Percentiles rank a stretch among this genome's conserved stretches.
Conservation (phyloP, 2,329 filamentous ascomycete genomes). For the Alternaria viburni region DNA sequence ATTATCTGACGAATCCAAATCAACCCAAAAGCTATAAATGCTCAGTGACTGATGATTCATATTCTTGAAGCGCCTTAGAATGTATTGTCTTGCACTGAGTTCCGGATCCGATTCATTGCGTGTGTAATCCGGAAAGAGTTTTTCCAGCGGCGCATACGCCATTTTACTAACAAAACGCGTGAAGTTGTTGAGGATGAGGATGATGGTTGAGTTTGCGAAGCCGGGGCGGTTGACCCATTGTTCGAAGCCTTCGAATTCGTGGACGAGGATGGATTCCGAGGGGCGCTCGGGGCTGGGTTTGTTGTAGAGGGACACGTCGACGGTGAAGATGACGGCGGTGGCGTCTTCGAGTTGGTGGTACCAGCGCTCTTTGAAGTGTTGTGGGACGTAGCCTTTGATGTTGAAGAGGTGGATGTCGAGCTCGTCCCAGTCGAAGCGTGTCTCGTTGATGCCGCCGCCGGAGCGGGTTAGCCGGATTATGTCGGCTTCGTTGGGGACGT, state of each 20-base stretch:
- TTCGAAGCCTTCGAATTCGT: conserved; percentile 42
- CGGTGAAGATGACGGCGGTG: conserved; percentile 40
- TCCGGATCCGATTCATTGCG: conserved; percentile 28
- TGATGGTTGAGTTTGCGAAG: conserved; percentile 36
- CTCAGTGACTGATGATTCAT: conserved; percentile 35
- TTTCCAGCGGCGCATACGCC: conserved; percentile 33
- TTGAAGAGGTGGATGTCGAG: conserved; percentile 46
- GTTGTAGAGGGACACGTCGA: conserved; percentile 44
- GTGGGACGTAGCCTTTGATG: conserved; percentile 39
- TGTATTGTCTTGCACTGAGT: conserved; percentile 38
- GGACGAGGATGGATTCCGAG: conserved; percentile 35
- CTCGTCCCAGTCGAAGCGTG: conserved; percentile 46
- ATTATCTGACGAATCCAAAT: conserved; percentile 45
- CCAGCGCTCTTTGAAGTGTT: conserved; percentile 44
- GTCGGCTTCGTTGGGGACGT: conserved; percentile 42
- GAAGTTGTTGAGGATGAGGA: conserved; percentile 46
- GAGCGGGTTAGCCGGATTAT: conserved; percentile 42
- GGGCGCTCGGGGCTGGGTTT: conserved; percentile 35
- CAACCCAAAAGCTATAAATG: conserved; percentile 48
- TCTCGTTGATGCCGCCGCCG: conserved; percentile 40
- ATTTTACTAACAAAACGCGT: conserved; percentile 43
- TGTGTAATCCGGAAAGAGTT: conserved; percentile 40
- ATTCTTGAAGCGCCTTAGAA: conserved; percentile 40
- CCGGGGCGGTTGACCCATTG: conserved; percentile 37
- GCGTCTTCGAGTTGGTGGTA: conserved; percentile 46